phyloP scores from a whole-genome alignment of 176 grass and related monocot genomes.

The Cymbopogon citratus region DNA sequence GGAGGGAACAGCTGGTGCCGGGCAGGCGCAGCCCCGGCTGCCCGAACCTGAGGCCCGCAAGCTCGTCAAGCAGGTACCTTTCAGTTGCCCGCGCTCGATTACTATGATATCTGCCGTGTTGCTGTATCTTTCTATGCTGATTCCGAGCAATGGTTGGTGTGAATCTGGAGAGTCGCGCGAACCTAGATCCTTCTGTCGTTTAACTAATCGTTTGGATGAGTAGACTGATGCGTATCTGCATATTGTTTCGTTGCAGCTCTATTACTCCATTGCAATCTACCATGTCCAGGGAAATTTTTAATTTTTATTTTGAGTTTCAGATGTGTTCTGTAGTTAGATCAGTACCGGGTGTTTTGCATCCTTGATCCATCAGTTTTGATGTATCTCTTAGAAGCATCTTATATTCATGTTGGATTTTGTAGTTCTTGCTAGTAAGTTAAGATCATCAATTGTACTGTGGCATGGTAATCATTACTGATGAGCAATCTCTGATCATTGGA shows the following conservation, averaged over 20 bases:
- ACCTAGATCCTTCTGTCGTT: neutral
- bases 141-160: neutral
- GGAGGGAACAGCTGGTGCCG: neutral
- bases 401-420: neutral
- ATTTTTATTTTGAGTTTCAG: neutral
- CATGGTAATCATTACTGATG: neutral
- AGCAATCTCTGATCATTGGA: neutral
- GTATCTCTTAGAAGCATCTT: neutral
- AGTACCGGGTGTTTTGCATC: neutral
- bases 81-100: neutral
- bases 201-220: neutral
- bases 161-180: neutral
- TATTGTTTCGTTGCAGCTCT: neutral
- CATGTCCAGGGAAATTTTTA: neutral
- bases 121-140: neutral
- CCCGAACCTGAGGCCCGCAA: conserved; percentile 57
- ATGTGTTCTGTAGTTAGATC: neutral
- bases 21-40: conserved; percentile 28
- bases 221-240: neutral
- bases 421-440: neutral
- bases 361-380: neutral
- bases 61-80: conserved; percentile 76
- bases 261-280: neutral
- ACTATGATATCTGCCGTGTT: neutral
- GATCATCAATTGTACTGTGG: neutral